Conservation (phyloP, 2,329 filamentous ascomycete genomes). For the Dothideomycetes sp. region DNA sequence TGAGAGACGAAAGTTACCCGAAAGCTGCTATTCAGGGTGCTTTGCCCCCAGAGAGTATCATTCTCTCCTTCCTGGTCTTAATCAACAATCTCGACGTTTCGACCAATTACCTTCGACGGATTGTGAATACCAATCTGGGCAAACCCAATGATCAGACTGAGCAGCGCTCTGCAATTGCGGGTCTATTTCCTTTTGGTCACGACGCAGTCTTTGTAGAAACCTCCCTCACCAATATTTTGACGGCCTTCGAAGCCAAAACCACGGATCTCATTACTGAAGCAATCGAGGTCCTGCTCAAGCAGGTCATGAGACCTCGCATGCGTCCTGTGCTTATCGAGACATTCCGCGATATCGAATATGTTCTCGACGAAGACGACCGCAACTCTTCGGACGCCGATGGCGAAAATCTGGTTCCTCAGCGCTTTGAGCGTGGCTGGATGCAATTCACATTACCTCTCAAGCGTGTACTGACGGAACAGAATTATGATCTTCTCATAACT, state of each 20-base stretch:
- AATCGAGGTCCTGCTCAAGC: constrained; percentile 74
- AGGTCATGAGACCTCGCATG: constrained; percentile 76
- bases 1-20: constrained; percentile 92
- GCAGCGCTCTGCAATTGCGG: constrained; percentile 27
- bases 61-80: constrained; percentile 81
- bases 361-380: constrained; percentile 43
- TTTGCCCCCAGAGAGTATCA: constrained; percentile 76
- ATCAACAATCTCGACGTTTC: constrained; percentile 94
- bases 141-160: constrained; percentile 20
- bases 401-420: constrained; percentile 60
- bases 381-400: constrained; percentile 33
- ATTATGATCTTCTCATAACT: constrained; percentile 67
- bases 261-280: constrained; percentile 76
- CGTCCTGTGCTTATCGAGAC: constrained; percentile 77
- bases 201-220: constrained; percentile 63
- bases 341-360: constrained; percentile 87
- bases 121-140: constrained; percentile 61
- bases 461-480: constrained; percentile 69
- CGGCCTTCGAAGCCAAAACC: constrained; percentile 66
- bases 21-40: constrained; percentile 68
- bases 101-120: constrained; percentile 81
- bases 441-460: constrained; percentile 75
- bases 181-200: constrained; percentile 69
- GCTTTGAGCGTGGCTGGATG: constrained; percentile 81
- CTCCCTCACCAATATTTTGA: constrained; percentile 59